Percentiles rank a stretch among this genome's conserved stretches.
Evolutionary conservation across 176 grass and related monocot species (phyloP).

Genomic region (Hordeum vulgare): DNA sequence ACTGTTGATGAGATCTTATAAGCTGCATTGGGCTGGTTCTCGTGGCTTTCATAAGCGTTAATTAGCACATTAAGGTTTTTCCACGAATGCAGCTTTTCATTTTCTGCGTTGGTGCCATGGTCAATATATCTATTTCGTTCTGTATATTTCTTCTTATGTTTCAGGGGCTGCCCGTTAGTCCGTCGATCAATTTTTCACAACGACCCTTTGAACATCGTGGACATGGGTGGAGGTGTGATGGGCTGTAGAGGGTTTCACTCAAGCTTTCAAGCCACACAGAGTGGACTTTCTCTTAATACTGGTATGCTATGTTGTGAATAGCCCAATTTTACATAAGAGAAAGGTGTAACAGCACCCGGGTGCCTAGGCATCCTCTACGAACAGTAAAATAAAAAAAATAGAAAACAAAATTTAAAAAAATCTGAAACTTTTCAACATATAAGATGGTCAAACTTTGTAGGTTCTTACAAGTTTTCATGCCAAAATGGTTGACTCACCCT

Average conservation of each 20-base stretch:
- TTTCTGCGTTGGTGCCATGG: neutral
- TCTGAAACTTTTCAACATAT: too few relatives aligned
- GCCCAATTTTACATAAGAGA: neutral
- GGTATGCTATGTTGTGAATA: conserved; percentile 27
- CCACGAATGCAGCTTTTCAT: neutral
- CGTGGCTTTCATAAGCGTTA: too few relatives aligned
- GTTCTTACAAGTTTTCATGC: too few relatives aligned
- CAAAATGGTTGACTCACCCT: too few relatives aligned
- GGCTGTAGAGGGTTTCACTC: conserved; percentile 81
- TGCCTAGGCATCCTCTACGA: too few relatives aligned
- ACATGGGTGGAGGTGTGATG: conserved; percentile 74
- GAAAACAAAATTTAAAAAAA: too few relatives aligned
- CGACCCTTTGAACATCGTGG: conserved; percentile 52
- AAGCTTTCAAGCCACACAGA: conserved; percentile 72
- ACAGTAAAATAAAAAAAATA: too few relatives aligned
- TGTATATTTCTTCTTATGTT: neutral
- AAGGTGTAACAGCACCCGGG: too few relatives aligned
- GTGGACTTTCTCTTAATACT: conserved; percentile 70
- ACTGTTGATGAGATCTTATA: too few relatives aligned
- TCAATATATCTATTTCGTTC: neutral
- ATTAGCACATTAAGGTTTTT: too few relatives aligned
- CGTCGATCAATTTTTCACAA: conserved; percentile 71
- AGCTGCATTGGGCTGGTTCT: too few relatives aligned
- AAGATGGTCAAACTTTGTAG: too few relatives aligned
- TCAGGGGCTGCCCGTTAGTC: conserved; percentile 75